These are phyloP conservation scores for Eurotiales sp. DNA, from an alignment of 2,329 filamentous ascomycete genomes.

Conservation along the genomic window DNA sequence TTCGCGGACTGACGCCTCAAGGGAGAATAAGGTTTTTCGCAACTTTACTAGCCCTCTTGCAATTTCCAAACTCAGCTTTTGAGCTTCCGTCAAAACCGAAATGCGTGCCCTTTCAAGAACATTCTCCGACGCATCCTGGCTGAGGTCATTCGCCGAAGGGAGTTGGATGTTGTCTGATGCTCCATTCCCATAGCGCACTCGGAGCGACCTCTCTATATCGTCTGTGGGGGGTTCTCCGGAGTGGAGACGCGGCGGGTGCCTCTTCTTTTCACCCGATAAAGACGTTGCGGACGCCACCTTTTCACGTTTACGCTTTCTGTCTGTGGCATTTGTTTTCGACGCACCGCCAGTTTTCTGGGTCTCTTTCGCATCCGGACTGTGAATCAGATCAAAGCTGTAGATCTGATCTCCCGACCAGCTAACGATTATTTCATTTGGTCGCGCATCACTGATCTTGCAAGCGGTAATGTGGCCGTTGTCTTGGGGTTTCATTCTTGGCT, in stretches of 20 bases:
- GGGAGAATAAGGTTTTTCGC: conserved; percentile 53
- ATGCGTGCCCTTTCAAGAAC: conserved; percentile 41
- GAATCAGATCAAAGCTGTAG: conserved; percentile 62
- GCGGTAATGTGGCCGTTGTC: conserved; percentile 65
- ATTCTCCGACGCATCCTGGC: conserved; percentile 25
- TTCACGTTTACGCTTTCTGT: conserved; percentile 56
- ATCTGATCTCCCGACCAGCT: conserved; percentile 67
- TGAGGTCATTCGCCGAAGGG: conserved; percentile 24
- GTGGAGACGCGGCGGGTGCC: conserved; percentile 47
- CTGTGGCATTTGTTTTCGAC: conserved; percentile 32
- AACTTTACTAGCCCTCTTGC: conserved; percentile 54
- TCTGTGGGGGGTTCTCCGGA: conserved; percentile 35
- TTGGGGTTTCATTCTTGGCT: conserved; percentile 40
- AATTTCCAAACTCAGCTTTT: conserved; percentile 53
- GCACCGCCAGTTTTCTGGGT: conserved; percentile 24
- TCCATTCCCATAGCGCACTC: conserved; percentile 58
- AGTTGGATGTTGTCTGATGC: conserved; percentile 57
- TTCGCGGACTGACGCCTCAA: conserved; percentile 36
- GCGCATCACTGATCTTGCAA: conserved; percentile 66
- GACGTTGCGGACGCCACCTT: conserved; percentile 45
- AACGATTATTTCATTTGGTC: conserved; percentile 64
- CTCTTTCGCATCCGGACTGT: conserved; percentile 54
- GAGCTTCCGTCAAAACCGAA: conserved; percentile 49
- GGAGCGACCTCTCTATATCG: conserved; percentile 47
- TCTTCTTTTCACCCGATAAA: conserved; percentile 38